Base-by-base conservation (phyloP, 495 filamentous ascomycete genomes). In the Penicillium lagena region DNA sequence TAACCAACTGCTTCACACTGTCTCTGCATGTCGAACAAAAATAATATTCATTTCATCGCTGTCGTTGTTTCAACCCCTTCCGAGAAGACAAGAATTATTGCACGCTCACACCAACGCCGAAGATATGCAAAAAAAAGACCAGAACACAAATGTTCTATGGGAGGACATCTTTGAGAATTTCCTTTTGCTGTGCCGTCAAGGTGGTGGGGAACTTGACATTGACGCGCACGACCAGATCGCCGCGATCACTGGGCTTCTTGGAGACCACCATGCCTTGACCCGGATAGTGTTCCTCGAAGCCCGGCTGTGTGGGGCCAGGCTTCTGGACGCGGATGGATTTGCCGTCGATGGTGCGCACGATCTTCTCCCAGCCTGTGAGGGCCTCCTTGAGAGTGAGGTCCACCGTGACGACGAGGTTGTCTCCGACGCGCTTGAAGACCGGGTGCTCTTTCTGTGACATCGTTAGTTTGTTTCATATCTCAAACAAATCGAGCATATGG, bases 371-470 rank as follows among this genome's bases (percentile, higher is more conserved):
- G 43, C 93, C 93, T 0, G 90, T 95, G 15, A 98, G 71, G n/a
- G 93, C 89, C 69, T 97, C 93, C 60, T 96, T 96, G n/a, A 98
- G 78, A 32, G 81, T 81, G 10, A 98, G 67, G 2, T 90, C 82
- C 54, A 97, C 72, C 1, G 76, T 83, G 42, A 81, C 77, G 39
- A 84, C 66, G 12, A 98, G 73, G 65, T 96, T 83, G 63, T 97
- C 90, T 44, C 87, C 89, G 29, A 89, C 81, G 40, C 94, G 88
- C 42, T 73, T 81, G 72, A 87, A 95, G 43, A 82, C 68, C 0
- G 86, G 79, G 56, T 97, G 88, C 27, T 79, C 70, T 84, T 91
- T 90, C 89, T 95, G 54, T 56, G 36, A 17, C 33, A n/a, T 17
- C 47, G 55, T 67, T 59, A 66, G 63, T 6, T 22, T 22, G 2